Conservation (phyloP, 1,284 basidiomycete genomes). For the Naganishia liquefaciens region DNA sequence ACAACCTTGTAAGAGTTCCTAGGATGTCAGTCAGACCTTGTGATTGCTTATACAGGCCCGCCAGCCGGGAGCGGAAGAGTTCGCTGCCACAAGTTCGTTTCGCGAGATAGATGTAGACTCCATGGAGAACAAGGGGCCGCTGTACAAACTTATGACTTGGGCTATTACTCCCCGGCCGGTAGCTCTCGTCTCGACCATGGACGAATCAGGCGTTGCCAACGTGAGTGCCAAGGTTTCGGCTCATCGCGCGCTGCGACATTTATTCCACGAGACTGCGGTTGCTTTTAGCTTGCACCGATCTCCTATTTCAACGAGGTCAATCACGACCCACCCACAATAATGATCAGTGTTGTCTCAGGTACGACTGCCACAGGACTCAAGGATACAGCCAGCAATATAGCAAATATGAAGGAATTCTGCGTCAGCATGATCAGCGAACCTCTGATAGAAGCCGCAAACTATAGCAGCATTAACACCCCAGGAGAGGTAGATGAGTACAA, state of each 20-base stretch:
- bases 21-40: neutral
- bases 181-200: slow-evolving; percentile 69
- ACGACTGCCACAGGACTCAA: slow-evolving; percentile 55
- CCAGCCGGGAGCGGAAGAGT: slow-evolving; percentile 49
- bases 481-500: slow-evolving; percentile 69
- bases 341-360: slow-evolving; percentile 59
- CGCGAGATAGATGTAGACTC: slow-evolving; percentile 60
- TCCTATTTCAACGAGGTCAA: slow-evolving; percentile 57
- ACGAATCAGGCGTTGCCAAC: slow-evolving; percentile 62
- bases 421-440: slow-evolving; percentile 75
- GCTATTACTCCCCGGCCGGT: slow-evolving; percentile 69
- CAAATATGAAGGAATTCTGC: slow-evolving; percentile 68
- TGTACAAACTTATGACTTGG: slow-evolving; percentile 63
- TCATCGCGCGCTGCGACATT: neutral
- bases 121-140: slow-evolving; percentile 50
- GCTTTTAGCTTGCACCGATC: slow-evolving; percentile 44
- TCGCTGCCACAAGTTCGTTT: slow-evolving; percentile 61
- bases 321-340: slow-evolving; percentile 67
- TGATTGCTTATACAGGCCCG: neutral
- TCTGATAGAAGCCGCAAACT: slow-evolving; percentile 71
- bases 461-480: slow-evolving; percentile 67
- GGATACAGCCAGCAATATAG: slow-evolving; percentile 70
- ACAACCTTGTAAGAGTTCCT: slow-evolving; percentile 40
- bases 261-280: slow-evolving; percentile 58
- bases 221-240: slow-evolving; percentile 54